phyloP scores from a whole-genome alignment of 768 basidiomycete species.

The Leccinum ochraceum region DNA sequence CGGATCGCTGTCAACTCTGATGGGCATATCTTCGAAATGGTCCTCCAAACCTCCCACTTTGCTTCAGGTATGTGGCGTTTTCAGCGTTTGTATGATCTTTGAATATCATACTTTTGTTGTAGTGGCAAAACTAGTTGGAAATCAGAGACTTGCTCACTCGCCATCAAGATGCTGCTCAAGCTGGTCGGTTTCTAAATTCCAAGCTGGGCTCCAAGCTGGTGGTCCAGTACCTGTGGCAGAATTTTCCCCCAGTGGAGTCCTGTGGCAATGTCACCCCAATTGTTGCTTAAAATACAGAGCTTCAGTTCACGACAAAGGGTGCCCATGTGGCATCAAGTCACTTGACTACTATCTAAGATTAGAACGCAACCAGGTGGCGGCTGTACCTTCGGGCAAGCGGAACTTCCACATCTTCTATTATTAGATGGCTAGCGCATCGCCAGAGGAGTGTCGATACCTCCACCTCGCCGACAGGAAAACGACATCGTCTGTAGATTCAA shows the following conservation, averaged over 20 bases:
- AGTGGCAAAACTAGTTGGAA: constrained; percentile 94
- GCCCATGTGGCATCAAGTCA: constrained; percentile 87
- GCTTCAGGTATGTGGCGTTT: not conserved
- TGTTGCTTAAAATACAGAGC: constrained; percentile 97
- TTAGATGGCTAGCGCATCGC: constrained; percentile 84
- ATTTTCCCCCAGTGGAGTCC: constrained; percentile 81
- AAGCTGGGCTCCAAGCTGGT: constrained; percentile 82
- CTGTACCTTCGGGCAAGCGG: constrained; percentile 86
- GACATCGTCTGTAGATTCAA: no score
- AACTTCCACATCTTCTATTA: constrained; percentile 99
- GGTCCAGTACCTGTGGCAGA: constrained; percentile 86
- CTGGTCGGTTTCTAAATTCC: constrained; percentile 68
- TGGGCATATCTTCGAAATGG: not conserved
- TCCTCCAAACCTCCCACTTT: not conserved
- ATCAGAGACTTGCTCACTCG: constrained; percentile 86
- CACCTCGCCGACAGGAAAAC: constrained; percentile 51
- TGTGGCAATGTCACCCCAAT: constrained; percentile 94
- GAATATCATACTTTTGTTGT: constrained; percentile 11
- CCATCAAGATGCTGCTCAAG: constrained; percentile 91
- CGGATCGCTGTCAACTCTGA: not conserved
- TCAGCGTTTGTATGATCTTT: not conserved
- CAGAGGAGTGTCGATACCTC: constrained; percentile 87
- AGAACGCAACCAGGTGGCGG: constrained; percentile 84
- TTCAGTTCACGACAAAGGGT: constrained; percentile 92
- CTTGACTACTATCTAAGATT: constrained; percentile 84